These are phyloP conservation scores for Theobroma grandiflorum DNA, from an alignment of 441 rosid species.

Conservation along the genomic window DNA sequence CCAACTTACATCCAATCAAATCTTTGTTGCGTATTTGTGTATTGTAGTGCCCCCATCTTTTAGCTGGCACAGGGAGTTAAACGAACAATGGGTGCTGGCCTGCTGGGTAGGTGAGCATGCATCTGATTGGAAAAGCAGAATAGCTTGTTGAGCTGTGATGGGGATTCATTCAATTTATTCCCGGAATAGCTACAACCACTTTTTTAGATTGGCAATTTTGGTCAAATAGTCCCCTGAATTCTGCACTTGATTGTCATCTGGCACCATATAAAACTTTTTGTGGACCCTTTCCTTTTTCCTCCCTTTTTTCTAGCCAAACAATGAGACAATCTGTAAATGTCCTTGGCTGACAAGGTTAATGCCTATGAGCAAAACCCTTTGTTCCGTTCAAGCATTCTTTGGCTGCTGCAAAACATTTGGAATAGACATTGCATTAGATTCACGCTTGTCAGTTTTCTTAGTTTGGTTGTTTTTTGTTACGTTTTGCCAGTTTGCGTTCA, in stretches of 20 bases:
- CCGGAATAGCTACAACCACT: background rate
- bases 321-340: background rate
- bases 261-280: background rate
- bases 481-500: background rate
- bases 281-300: background rate
- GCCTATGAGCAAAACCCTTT: background rate
- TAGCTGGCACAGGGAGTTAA: constrained; percentile 25
- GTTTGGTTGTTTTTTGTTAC: background rate
- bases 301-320: background rate
- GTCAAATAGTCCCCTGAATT: background rate
- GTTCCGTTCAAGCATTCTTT: background rate
- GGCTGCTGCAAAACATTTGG: background rate
- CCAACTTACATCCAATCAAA: background rate
- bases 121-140: background rate
- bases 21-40: background rate
- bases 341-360: background rate
- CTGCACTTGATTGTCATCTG: background rate
- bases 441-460: background rate
- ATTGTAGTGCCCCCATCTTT: constrained; percentile 12
- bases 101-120: background rate
- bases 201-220: background rate
- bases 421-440: background rate
- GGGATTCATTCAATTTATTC: background rate
- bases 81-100: constrained; percentile 1
- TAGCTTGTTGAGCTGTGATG: background rate